Evolutionary conservation across 257 asterid species (phyloP).

Genomic region (Solanum sparsipilum): DNA sequence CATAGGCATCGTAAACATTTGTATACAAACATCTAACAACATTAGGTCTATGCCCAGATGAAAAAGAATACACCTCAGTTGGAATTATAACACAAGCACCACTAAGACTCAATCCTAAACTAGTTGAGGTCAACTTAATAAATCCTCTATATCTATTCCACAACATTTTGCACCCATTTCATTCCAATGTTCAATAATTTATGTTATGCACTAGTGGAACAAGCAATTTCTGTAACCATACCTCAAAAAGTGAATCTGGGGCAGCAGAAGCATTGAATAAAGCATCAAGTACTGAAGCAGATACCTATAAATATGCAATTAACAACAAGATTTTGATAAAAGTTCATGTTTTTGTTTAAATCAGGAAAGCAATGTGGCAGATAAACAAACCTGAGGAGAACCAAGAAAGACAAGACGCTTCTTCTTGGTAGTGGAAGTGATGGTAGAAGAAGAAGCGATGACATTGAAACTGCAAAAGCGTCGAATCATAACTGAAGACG

Average conservation of each 20-base stretch:
- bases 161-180: neutral
- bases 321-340: neutral
- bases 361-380: neutral
- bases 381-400: constrained; percentile 54
- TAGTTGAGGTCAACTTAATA: neutral
- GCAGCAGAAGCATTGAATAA: constrained; percentile 62
- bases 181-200: neutral
- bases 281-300: constrained; percentile 72
- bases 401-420: constrained; percentile 71
- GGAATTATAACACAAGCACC: neutral
- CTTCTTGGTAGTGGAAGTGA: constrained; percentile 25
- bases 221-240: neutral
- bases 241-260: constrained; percentile 61
- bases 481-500: constrained; percentile 64
- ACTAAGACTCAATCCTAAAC: neutral
- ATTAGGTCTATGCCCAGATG: neutral
- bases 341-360: neutral
- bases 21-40: neutral
- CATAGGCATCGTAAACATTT: neutral
- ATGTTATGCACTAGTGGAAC: neutral
- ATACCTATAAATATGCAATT: constrained; percentile 32
- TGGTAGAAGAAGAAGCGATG: constrained; percentile 22
- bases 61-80: neutral
- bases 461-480: constrained; percentile 53
- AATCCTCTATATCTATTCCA: neutral